Conservation (phyloP, 306 rosid genomes). For the Vigna nakashimae region DNA sequence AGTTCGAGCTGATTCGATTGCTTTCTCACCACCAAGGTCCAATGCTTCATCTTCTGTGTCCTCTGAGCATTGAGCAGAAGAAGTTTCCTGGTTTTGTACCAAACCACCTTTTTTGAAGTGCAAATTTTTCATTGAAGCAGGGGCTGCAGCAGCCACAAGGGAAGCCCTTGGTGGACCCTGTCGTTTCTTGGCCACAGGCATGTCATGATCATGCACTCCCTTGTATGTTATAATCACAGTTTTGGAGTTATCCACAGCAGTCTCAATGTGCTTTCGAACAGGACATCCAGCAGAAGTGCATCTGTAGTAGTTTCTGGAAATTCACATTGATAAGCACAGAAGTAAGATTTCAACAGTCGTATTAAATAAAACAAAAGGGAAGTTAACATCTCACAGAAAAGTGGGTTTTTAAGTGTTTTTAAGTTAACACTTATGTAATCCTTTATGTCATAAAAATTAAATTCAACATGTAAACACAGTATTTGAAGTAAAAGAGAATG, state of each 20-base stretch:
- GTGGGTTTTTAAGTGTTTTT: no score
- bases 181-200: constrained; percentile 90
- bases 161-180: constrained; percentile 83
- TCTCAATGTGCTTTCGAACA: constrained; percentile 82
- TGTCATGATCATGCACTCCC: constrained; percentile 88
- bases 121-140: constrained; percentile 69
- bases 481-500: no score
- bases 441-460: no score
- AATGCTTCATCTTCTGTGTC: constrained; percentile 75
- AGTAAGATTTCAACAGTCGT: background rate
- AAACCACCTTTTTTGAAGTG: constrained; percentile 52
- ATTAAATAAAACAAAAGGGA: background rate
- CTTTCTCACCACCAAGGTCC: constrained; percentile 90
- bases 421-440: no score
- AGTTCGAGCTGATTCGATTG: constrained; percentile 89
- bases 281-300: constrained; percentile 95
- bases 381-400: background rate
- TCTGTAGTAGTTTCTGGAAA: constrained; percentile 85
- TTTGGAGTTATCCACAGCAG: constrained; percentile 65
- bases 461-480: no score
- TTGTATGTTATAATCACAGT: constrained; percentile 77
- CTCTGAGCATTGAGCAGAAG: constrained; percentile 70
- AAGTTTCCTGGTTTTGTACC: constrained; percentile 44
- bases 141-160: constrained; percentile 81
- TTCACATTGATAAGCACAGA: background rate